Evolutionary conservation across 1,284 basidiomycete genomes (phyloP).

Genomic region (Pholiota adiposa): DNA sequence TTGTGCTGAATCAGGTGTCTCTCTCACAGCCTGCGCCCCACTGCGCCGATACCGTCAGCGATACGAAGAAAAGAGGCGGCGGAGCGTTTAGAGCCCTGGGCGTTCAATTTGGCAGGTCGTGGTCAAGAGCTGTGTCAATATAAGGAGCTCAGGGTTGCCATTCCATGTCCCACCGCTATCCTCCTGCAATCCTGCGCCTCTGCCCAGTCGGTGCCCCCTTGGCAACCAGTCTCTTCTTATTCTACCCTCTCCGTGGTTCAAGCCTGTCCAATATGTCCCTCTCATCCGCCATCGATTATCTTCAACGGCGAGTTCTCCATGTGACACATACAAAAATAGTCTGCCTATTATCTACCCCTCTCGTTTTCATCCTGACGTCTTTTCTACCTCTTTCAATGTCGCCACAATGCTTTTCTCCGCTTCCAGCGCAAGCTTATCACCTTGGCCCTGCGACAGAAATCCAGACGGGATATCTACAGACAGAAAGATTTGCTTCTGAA

Average conservation of each 20-base stretch:
- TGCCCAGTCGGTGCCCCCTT: too few species aligned
- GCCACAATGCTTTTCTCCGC: constrained; percentile 62
- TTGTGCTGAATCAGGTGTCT: constrained; percentile 20
- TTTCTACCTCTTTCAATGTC: constrained; percentile 48
- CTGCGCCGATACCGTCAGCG: constrained; percentile 7
- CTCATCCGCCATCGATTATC: constrained; percentile 18
- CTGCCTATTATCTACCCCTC: neutral
- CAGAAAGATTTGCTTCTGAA: constrained; percentile 70
- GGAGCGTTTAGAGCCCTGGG: constrained; percentile 6
- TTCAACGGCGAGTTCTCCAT: constrained; percentile 16
- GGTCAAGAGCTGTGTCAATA: constrained; percentile 28
- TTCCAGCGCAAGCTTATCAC: constrained; percentile 49
- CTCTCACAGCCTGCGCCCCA: constrained; percentile 11
- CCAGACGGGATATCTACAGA: constrained; percentile 64
- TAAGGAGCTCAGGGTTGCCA: constrained; percentile 31
- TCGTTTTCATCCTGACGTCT: constrained; percentile 1
- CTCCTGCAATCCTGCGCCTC: constrained; percentile 9
- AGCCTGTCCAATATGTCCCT: neutral
- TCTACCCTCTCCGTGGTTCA: neutral
- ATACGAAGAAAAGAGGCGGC: constrained; percentile 8
- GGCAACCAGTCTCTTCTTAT: neutral
- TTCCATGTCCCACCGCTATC: constrained; percentile 27
- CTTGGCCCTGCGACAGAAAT: constrained; percentile 48
- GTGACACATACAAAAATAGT: constrained; percentile 22
- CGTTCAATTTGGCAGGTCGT: constrained; percentile 23